Evolutionary conservation across 2,329 filamentous ascomycete genomes (phyloP).

Genomic region (Hypoxylon sp.): DNA sequence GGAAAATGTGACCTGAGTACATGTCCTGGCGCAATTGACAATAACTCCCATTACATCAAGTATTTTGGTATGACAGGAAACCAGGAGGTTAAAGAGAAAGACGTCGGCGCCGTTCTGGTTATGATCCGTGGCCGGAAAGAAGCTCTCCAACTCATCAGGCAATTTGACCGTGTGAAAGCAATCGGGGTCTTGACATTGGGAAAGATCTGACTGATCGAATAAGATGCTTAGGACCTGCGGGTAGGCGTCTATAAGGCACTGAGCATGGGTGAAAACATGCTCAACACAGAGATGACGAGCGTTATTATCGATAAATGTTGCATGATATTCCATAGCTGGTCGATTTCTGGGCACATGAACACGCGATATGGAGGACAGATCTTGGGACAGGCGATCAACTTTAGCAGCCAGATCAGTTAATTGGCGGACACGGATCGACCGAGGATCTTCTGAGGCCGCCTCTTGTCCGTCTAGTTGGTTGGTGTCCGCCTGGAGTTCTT

Average conservation of each 20-base stretch:
- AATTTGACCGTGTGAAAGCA: conserved; percentile 55
- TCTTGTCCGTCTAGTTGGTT: conserved; percentile 9
- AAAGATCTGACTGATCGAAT: conserved; percentile 26
- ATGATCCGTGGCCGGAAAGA: conserved; percentile 33
- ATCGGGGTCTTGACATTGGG: conserved; percentile 52
- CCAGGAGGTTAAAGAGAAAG: conserved; percentile 56
- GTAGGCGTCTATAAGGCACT: conserved; percentile 57
- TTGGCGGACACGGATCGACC: conserved; percentile 41
- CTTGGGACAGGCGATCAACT: conserved; percentile 49
- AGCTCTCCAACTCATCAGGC: conserved; percentile 32
- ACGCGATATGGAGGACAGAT: conserved; percentile 40
- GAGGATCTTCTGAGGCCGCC: conserved; percentile 29
- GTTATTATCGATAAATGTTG: conserved; percentile 47
- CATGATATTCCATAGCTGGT: conserved; percentile 46
- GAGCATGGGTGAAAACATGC: conserved; percentile 54
- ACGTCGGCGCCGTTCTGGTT: conserved; percentile 51
- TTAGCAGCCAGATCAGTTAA: conserved; percentile 48
- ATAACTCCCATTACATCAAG: conserved; percentile 58
- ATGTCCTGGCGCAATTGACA: conserved; percentile 53
- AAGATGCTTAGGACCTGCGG: conserved; percentile 50
- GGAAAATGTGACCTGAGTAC: conserved; percentile 51
- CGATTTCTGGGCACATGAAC: conserved; percentile 50
- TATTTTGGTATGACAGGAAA: conserved; percentile 58
- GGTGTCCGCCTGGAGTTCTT: conserved; percentile 4
- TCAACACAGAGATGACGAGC: conserved; percentile 54